A percentile compares a stretch with the other conserved stretches of the same genome.
These are phyloP conservation scores for Globisporangium mamillatum DNA, from an alignment of 352 stramenopile genomes.

Conservation along the genomic window DNA sequence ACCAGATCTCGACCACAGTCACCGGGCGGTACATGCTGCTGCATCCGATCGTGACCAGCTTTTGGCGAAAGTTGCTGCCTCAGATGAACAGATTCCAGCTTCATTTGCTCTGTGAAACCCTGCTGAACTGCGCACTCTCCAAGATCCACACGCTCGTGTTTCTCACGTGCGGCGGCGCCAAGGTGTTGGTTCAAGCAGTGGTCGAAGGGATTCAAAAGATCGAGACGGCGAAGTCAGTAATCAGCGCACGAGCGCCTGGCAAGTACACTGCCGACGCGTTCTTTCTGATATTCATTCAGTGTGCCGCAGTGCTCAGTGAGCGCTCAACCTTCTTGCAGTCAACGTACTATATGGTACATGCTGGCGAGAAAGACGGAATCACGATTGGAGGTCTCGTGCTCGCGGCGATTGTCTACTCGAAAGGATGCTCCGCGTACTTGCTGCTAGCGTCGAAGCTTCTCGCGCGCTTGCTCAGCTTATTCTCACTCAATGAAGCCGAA, in stretches of 20 bases:
- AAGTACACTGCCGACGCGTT: background rate
- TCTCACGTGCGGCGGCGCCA: background rate
- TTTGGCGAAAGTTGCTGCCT: slow-evolving; percentile 16
- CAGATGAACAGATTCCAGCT: slow-evolving; percentile 9
- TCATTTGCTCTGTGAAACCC: background rate
- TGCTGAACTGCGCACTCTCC: background rate
- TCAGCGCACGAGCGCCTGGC: background rate
- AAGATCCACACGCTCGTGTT: slow-evolving; percentile 6
- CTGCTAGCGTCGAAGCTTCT: slow-evolving; percentile 21
- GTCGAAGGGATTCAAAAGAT: background rate
- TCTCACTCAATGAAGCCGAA: slow-evolving; percentile 16
- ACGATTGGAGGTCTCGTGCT: slow-evolving; percentile 18
- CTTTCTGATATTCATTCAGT: background rate
- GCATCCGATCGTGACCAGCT: slow-evolving; percentile 16
- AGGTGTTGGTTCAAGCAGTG: background rate
- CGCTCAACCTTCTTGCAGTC: slow-evolving; percentile 20
- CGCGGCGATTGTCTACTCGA: slow-evolving; percentile 1
- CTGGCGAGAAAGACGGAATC: slow-evolving; percentile 14
- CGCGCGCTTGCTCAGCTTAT: slow-evolving; percentile 16
- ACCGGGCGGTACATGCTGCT: slow-evolving; percentile 21
- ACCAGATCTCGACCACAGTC: slow-evolving; percentile 12
- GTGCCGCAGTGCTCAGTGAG: slow-evolving; percentile 19
- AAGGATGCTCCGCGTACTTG: slow-evolving; percentile 4
- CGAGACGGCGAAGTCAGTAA: background rate
- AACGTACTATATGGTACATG: slow-evolving; percentile 21